These are phyloP conservation scores for Leersia perrieri DNA, from an alignment of 176 grass and related monocot species.

Conservation along the genomic window DNA sequence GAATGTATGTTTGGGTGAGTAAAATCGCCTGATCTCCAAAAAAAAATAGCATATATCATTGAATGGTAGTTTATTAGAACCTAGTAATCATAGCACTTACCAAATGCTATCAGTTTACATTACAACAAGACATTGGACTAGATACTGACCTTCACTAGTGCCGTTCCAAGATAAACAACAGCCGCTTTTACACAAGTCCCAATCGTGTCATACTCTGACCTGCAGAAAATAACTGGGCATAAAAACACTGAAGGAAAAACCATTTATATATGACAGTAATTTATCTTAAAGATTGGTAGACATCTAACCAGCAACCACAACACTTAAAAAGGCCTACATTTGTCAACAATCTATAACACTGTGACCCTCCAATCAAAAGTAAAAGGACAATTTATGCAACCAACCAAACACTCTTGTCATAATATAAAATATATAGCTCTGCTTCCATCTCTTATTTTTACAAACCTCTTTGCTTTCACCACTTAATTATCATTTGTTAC, in stretches of 20 bases:
- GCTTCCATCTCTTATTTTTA: neutral
- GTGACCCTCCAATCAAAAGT: neutral
- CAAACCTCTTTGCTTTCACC: neutral
- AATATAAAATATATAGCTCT: neutral
- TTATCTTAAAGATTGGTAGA: constrained; percentile 12
- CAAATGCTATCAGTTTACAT: constrained; percentile 7
- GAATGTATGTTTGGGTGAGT: no score
- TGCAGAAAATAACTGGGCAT: constrained; percentile 35
- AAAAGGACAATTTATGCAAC: neutral
- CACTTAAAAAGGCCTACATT: neutral
- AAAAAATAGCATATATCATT: no score
- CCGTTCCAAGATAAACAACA: constrained; percentile 82
- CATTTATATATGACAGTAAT: neutral
- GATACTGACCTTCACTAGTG: constrained; percentile 83
- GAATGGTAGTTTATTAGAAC: neutral
- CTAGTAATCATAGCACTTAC: neutral
- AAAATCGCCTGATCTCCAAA: no score
- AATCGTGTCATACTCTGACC: constrained; percentile 97
- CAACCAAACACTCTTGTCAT: neutral
- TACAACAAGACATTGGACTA: neutral
- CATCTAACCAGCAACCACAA: neutral
- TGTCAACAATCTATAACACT: neutral
- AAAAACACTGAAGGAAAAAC: neutral
- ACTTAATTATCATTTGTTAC: neutral
- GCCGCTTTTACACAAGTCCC: constrained; percentile 92